phyloP scores from a whole-genome alignment of 1,284 basidiomycete genomes.

The Apiotrichum montevideense region DNA sequence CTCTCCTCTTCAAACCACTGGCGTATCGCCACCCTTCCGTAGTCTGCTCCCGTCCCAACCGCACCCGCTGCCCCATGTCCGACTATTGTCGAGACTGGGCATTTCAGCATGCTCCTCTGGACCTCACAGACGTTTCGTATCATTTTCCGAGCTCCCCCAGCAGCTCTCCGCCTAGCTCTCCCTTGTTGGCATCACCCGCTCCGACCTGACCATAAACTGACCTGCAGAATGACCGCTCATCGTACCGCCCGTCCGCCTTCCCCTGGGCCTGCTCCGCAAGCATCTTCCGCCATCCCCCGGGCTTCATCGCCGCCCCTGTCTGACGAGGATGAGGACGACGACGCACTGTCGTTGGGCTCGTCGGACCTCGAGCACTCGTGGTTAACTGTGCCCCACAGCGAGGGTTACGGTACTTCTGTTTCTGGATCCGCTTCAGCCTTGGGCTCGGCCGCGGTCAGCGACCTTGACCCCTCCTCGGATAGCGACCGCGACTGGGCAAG shows the following conservation, averaged over 20 bases:
- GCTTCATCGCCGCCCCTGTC: not conserved
- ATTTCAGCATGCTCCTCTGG: not conserved
- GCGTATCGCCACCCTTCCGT: too few species aligned
- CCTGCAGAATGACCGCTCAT: constrained; percentile 1
- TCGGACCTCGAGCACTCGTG: constrained; percentile 13
- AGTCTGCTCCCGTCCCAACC: not conserved
- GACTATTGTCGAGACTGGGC: constrained; percentile 16
- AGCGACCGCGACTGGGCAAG: constrained; percentile 6
- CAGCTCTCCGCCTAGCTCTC: not conserved
- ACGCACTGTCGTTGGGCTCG: constrained; percentile 8
- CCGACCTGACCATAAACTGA: not conserved
- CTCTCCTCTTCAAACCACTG: too few species aligned
- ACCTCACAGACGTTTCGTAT: too few species aligned
- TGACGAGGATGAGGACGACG: constrained; percentile 8
- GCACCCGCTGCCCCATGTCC: constrained; percentile 3
- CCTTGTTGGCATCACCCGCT: not conserved
- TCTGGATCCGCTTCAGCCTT: constrained; percentile 7
- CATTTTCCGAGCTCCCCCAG: not conserved
- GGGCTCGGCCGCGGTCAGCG: constrained; percentile 9
- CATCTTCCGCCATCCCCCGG: not conserved
- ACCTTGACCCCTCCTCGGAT: constrained; percentile 4
- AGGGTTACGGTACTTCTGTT: not conserved
- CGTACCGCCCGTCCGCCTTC: not conserved
- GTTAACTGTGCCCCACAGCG: constrained; percentile 6
- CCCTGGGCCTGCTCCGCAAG: not conserved